phyloP scores from a whole-genome alignment of 108 stramenopile species.

The Cyclotella baltica region DNA sequence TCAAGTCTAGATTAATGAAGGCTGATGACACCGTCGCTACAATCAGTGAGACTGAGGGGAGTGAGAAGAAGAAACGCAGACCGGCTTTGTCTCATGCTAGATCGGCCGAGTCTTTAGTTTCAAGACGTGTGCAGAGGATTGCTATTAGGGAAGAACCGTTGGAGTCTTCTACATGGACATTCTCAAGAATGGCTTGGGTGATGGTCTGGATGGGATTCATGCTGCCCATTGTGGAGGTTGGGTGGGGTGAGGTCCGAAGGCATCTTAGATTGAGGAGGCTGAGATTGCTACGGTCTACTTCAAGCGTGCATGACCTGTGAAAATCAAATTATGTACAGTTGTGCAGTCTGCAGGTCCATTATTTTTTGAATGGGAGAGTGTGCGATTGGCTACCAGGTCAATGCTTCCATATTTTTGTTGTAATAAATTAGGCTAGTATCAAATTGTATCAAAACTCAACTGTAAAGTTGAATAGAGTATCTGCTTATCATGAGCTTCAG shows the following conservation, averaged over 20 bases:
- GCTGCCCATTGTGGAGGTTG: conserved; percentile 26
- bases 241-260: conserved; percentile 5
- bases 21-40: background rate
- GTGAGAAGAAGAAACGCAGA: conserved; percentile 19
- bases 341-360: background rate
- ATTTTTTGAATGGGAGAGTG: background rate
- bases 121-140: background rate
- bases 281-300: background rate
- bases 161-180: conserved; percentile 9
- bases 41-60: background rate
- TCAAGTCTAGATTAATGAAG: conserved; percentile 15
- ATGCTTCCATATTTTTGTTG: background rate
- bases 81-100: conserved; percentile 19
- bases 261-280: conserved; percentile 5
- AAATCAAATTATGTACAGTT: background rate
- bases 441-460: background rate
- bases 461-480: background rate
- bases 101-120: background rate
- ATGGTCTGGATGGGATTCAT: conserved; percentile 20
- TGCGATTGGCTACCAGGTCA: background rate
- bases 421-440: background rate
- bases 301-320: conserved; percentile 13
- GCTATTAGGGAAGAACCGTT: background rate
- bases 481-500: too few relatives aligned
- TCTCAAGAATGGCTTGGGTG: conserved; percentile 8